These are phyloP conservation scores for Phaeophleospora eucalypticola DNA, from an alignment of 2,329 filamentous ascomycete genomes.

Conservation along the genomic window DNA sequence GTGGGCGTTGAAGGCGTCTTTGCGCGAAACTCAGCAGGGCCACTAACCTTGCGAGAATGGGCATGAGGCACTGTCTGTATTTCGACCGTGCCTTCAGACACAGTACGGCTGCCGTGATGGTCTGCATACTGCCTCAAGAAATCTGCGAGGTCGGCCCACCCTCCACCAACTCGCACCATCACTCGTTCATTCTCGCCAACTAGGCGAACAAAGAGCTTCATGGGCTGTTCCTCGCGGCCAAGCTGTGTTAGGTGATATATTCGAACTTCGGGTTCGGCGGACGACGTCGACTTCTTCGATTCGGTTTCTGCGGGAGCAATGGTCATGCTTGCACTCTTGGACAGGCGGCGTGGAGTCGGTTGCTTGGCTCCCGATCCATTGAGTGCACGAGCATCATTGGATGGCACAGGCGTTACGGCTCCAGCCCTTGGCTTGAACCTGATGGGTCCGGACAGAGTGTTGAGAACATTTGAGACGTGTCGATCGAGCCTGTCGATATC, in stretches of 20 bases:
- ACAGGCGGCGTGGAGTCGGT: conserved; percentile 7
- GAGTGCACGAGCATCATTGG: conserved; percentile 10
- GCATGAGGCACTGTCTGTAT: conserved; percentile 44
- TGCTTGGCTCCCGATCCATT: conserved; percentile 20
- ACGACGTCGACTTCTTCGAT: conserved; percentile 23
- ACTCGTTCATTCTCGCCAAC: conserved; percentile 92
- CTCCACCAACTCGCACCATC: conserved; percentile 96
- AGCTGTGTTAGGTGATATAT: conserved; percentile 86
- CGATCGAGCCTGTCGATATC: conserved; percentile 53
- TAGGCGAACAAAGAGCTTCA: conserved; percentile 89
- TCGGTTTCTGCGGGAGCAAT: conserved; percentile 36
- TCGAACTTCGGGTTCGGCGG: conserved; percentile 63
- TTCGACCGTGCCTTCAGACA: conserved; percentile 52
- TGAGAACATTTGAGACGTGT: conserved; percentile 35
- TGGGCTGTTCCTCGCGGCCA: conserved; percentile 71
- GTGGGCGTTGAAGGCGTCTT: conserved; percentile 8
- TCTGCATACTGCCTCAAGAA: conserved; percentile 90
- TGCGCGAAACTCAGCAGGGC: conserved; percentile 19
- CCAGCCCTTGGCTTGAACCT: conserved; percentile 59
- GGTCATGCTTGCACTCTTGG: conserved; percentile 21
- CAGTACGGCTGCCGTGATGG: conserved; percentile 75
- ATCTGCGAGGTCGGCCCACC: conserved; percentile 96
- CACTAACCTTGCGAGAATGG: conserved; percentile 26
- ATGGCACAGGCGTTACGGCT: conserved; percentile 32
- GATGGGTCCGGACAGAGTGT: conserved; percentile 58